These are phyloP conservation scores for Salvia miltiorrhiza DNA, from an alignment of 257 asterid species.

Conservation along the genomic window DNA sequence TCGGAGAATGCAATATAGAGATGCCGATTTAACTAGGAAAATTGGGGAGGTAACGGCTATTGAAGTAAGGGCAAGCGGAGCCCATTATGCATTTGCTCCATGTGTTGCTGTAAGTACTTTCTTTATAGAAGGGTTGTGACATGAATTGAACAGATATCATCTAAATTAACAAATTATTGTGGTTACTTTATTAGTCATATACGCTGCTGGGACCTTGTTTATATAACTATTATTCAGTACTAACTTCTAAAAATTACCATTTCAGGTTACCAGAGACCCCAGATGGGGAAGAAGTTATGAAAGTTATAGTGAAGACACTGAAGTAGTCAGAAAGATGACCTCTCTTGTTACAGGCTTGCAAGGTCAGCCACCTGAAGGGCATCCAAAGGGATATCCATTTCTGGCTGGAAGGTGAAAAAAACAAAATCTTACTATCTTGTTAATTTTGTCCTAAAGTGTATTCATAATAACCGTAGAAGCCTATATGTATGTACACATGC, in stretches of 20 bases:
- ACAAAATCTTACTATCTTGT: neutral
- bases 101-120: conserved; percentile 85
- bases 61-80: conserved; percentile 93
- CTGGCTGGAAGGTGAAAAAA: conserved; percentile 71
- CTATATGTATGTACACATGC: too few species aligned
- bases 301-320: conserved; percentile 86
- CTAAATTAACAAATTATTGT: too few species aligned
- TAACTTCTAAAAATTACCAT: conserved; percentile 18
- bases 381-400: conserved; percentile 87
- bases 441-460: neutral
- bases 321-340: conserved; percentile 74
- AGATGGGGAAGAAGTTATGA: conserved; percentile 99
- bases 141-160: too few species aligned
- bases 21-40: conserved; percentile 59
- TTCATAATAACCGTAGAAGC: neutral
- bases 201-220: neutral
- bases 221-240: neutral
- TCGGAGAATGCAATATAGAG: conserved; percentile 30
- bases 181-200: neutral
- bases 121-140: too few species aligned
- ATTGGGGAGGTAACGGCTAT: conserved; percentile 93
- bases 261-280: conserved; percentile 84
- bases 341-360: conserved; percentile 82
- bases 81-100: conserved; percentile 91
- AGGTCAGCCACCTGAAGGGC: conserved; percentile 88